Evolutionary conservation across 1,284 basidiomycete species (phyloP), one percentile per base, ranked within the genome.

Genomic region (Boletus albobrunnescens): DNA sequence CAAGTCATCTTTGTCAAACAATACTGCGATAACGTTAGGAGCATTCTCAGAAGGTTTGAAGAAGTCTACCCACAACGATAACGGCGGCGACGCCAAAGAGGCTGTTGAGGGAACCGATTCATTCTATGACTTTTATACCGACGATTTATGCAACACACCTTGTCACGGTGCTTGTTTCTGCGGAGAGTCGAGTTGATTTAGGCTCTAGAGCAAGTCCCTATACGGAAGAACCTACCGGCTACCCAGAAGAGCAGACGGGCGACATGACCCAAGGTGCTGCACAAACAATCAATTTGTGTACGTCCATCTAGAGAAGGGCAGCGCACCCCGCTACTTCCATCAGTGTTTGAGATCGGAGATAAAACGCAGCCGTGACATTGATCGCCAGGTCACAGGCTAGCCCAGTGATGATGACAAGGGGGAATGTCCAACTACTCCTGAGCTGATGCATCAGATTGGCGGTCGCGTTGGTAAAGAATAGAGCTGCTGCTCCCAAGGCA

Each of bases 331-430:
- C 16, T 7, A 13, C 32, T 20, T 47, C 40, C 11, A 23, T 33
- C 22, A 10, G 31, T 9, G 43, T 43, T 20, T 45, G 43, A 35
- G 22, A 33, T 48, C 24, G 16, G 33, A 61, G 56, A 42, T 47
- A 54, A 35, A 56, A 28, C n/a, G 33, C 45, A 3, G 39, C 41
- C 30, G 35, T 17, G 19, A 44, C 7, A 36, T 30, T 61, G 28
- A 56, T 48, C 14, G 43, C 41, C 28, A 63, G 24, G 44, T 59
- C 58, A n/a, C 48, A 63, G 27, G 48, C 35, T 2, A 61, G 47
- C 12, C 58, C 58, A 8, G 36, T 47, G 28, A 59, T 19, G n/a
- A 61, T 17, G 1, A 41, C 37, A 12, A 59, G 45, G 2, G 60
- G 53, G 33, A 59, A 55, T 37, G 50, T 46, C 60, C 57, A 60